A percentile compares a stretch with the other conserved stretches of the same genome.
Conservation (phyloP, 2,329 filamentous ascomycete genomes). For the Camillea tinctor region DNA sequence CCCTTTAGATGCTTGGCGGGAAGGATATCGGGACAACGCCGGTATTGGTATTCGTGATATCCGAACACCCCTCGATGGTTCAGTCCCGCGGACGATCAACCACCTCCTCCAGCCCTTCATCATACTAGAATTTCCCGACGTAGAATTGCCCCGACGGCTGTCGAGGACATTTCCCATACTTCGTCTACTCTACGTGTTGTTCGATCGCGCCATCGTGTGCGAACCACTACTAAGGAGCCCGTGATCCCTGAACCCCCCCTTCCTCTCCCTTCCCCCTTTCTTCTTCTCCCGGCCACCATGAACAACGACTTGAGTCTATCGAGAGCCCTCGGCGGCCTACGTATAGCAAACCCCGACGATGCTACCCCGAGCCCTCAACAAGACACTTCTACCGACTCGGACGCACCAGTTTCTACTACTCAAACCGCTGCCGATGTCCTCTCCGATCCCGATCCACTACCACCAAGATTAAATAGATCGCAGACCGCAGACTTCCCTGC, state of each 20-base stretch:
- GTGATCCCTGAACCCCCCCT: too few relatives aligned
- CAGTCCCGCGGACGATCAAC: slow-evolving; percentile 8
- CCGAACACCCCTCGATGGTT: slow-evolving; percentile 11
- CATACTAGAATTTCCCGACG: slow-evolving; percentile 11
- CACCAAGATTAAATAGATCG: slow-evolving; percentile 18
- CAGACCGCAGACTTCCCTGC: slow-evolving; percentile 20
- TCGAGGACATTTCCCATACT: neutral
- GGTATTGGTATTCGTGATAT: slow-evolving; percentile 5
- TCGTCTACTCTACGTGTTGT: slow-evolving; percentile 8
- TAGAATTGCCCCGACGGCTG: slow-evolving; percentile 8
- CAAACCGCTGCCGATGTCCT: slow-evolving; percentile 19
- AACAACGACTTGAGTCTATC: slow-evolving; percentile 91
- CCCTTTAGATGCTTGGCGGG: slow-evolving; percentile 3
- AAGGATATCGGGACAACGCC: slow-evolving; percentile 5
- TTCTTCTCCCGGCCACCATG: slow-evolving; percentile 52
- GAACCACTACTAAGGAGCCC: neutral
- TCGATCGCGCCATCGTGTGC: slow-evolving; percentile 5
- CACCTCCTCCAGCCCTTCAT: slow-evolving; percentile 7
- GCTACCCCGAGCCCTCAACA: slow-evolving; percentile 40
- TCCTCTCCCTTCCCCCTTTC: too few relatives aligned
- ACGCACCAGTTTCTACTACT: slow-evolving; percentile 20
- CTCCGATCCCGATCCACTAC: slow-evolving; percentile 25
- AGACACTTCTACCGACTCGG: slow-evolving; percentile 33
- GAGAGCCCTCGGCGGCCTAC: slow-evolving; percentile 86
- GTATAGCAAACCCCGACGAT: slow-evolving; percentile 95